Evolutionary conservation across 2,329 filamentous ascomycete genomes (phyloP).

Genomic region (Calonectria henricotiae): DNA sequence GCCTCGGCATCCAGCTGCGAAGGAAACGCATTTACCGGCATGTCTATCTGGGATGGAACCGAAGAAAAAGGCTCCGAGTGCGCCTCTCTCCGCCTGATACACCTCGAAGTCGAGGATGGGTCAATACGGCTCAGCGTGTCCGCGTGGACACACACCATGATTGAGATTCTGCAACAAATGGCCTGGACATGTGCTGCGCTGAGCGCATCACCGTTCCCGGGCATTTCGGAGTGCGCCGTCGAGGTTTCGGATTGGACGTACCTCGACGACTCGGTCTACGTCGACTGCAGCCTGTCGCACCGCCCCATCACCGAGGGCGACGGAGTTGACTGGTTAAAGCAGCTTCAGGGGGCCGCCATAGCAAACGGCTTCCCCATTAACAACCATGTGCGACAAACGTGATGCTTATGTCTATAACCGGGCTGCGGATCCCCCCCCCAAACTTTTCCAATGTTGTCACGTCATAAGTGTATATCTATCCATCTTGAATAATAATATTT

Average conservation of each 20-base stretch:
- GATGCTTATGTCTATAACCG: conserved; percentile 14
- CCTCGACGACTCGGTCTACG: conserved; percentile 55
- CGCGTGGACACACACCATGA: conserved; percentile 57
- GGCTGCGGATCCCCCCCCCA: background rate
- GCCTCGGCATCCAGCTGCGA: conserved; percentile 50
- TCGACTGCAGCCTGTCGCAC: conserved; percentile 57
- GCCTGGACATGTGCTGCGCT: conserved; percentile 58
- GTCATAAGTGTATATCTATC: conserved; percentile 32
- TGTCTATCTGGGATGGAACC: conserved; percentile 59
- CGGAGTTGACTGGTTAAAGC: conserved; percentile 52
- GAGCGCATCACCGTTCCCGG: conserved; percentile 57
- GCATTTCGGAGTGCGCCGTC: conserved; percentile 54
- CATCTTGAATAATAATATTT: conserved; percentile 37
- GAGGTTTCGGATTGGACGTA: conserved; percentile 57
- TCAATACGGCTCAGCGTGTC: conserved; percentile 56
- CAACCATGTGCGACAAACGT: conserved; percentile 27
- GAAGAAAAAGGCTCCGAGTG: conserved; percentile 50
- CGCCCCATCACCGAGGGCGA: conserved; percentile 52
- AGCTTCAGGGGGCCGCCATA: conserved; percentile 54
- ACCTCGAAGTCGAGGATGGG: conserved; percentile 57
- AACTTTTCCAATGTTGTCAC: background rate
- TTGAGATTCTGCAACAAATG: conserved; percentile 60
- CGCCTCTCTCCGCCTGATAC: conserved; percentile 55
- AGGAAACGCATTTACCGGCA: conserved; percentile 53
- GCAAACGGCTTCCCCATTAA: conserved; percentile 57